phyloP scores from a whole-genome alignment of 768 basidiomycete genomes.

The Leccinum longicurvipes region DNA sequence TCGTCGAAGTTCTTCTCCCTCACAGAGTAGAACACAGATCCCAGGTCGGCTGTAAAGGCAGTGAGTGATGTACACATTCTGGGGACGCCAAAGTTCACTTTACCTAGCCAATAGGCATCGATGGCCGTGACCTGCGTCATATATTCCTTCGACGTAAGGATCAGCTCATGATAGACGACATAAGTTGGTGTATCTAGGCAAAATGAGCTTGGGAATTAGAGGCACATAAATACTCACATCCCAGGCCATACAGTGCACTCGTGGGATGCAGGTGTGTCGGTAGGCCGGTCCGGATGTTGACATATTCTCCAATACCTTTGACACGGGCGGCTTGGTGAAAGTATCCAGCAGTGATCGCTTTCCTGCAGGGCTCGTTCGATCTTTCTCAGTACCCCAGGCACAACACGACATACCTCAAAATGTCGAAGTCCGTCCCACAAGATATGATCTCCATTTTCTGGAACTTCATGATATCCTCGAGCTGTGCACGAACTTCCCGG shows the following conservation, averaged over 20 bases:
- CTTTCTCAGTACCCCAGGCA: neutral
- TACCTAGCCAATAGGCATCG: slow-evolving; percentile 96
- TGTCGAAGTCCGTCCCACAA: slow-evolving; percentile 92
- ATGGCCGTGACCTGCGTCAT: slow-evolving; percentile 99
- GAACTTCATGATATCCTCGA: slow-evolving; percentile 99
- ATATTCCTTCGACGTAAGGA: slow-evolving; percentile 93
- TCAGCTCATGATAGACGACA: slow-evolving; percentile 95
- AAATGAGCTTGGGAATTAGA: neutral
- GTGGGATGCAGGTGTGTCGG: slow-evolving; percentile 97
- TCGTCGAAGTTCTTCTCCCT: slow-evolving; percentile 98
- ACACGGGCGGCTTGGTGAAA: slow-evolving; percentile 98
- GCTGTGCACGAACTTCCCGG: slow-evolving; percentile 89
- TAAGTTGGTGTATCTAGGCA: slow-evolving; percentile 87
- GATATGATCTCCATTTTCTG: slow-evolving; percentile 95
- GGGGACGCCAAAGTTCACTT: slow-evolving; percentile 17
- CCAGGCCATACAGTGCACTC: slow-evolving; percentile 92
- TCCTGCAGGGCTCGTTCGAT: slow-evolving; percentile 44
- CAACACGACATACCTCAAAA: slow-evolving; percentile 54
- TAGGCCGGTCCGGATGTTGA: slow-evolving; percentile 91
- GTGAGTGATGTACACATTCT: slow-evolving; percentile 2
- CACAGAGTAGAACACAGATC: slow-evolving; percentile 96
- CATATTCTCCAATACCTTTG: slow-evolving; percentile 98
- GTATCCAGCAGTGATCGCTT: slow-evolving; percentile 96
- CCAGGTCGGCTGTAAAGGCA: slow-evolving; percentile 72
- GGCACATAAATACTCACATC: slow-evolving; percentile 56